Conservation (phyloP, 805 yeast species). For the Komagataella mondaviorum region DNA sequence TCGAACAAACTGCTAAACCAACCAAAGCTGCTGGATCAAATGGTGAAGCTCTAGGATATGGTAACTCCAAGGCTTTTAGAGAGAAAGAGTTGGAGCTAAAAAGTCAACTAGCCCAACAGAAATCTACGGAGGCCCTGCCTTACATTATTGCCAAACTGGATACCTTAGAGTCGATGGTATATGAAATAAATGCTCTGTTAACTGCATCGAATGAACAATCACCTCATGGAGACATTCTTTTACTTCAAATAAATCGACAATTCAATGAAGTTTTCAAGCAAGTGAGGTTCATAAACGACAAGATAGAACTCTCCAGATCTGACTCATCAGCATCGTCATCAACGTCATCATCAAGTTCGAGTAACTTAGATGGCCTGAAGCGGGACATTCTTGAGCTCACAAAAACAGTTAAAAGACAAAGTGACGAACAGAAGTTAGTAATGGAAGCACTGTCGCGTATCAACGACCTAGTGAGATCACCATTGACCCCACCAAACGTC, state of each 20-base stretch:
- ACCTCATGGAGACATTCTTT: background rate
- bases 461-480: background rate
- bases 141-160: background rate
- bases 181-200: background rate
- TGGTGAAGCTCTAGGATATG: background rate
- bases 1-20: background rate
- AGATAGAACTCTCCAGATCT: background rate
- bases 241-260: background rate
- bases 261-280: background rate
- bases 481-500: background rate
- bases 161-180: background rate
- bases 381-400: background rate
- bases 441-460: background rate
- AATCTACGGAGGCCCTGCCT: background rate
- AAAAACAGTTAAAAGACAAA: background rate
- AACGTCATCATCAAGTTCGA: background rate
- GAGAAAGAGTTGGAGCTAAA: constrained; percentile 10
- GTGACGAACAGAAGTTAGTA: background rate
- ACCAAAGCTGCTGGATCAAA: background rate
- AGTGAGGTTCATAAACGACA: background rate
- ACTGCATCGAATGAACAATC: background rate
- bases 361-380: background rate
- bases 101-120: background rate
- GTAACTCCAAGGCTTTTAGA: constrained; percentile 5
- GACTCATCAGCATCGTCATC: background rate